A percentile compares a stretch with the other conserved stretches of the same genome.
These are phyloP conservation scores for Pleurotus pulmonarius DNA, from an alignment of 768 basidiomycete genomes.

Conservation along the genomic window DNA sequence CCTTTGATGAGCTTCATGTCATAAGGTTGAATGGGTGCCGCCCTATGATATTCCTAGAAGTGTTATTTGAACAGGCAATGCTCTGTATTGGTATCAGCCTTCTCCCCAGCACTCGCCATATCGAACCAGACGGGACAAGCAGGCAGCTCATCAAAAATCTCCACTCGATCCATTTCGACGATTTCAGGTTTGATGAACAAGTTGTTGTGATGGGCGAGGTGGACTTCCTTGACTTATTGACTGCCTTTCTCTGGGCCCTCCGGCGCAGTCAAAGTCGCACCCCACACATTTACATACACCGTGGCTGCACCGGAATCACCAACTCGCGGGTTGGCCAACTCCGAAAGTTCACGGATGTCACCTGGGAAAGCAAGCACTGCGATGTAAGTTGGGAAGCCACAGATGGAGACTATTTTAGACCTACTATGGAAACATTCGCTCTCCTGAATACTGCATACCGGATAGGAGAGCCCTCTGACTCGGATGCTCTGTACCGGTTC, in stretches of 20 bases:
- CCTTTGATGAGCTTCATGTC: neutral
- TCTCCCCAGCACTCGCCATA: neutral
- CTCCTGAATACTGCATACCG: neutral
- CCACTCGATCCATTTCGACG: neutral
- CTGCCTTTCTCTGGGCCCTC: neutral
- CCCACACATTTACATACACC: neutral
- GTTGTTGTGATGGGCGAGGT: neutral
- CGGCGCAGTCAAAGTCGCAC: neutral
- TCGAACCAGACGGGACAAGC: neutral
- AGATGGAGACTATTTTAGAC: neutral
- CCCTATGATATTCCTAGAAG: neutral
- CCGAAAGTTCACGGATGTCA: neutral
- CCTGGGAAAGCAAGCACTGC: neutral
- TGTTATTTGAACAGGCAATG: neutral
- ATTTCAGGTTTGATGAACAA: neutral
- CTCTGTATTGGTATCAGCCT: conserved; percentile 1
- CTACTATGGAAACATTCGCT: neutral
- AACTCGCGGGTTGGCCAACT: neutral
- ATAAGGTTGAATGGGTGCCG: neutral
- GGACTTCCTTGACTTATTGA: neutral
- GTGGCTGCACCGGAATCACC: neutral
- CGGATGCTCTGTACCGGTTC: no score
- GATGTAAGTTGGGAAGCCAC: neutral
- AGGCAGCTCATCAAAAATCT: neutral
- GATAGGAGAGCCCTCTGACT: no score